Evolutionary conservation across 176 grass and related monocot genomes (phyloP).

Genomic region (Puya raimondii): DNA sequence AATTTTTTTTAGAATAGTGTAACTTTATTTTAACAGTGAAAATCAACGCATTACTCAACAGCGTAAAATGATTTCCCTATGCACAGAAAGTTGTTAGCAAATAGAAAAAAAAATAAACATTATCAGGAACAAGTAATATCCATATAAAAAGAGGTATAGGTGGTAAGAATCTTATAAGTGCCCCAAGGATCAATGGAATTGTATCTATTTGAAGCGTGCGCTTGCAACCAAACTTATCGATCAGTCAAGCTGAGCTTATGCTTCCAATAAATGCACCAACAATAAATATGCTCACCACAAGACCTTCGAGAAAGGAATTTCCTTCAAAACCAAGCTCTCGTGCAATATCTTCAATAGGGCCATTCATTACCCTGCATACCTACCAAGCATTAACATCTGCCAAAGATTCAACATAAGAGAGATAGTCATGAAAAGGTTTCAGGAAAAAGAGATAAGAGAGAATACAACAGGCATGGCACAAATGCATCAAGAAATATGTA

Average conservation of each 20-base stretch:
- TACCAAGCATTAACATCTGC: constrained; percentile 18
- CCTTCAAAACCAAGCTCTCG: constrained; percentile 86
- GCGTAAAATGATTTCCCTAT: too few relatives aligned
- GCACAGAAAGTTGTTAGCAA: too few relatives aligned
- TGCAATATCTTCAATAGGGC: constrained; percentile 92
- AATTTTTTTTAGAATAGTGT: too few relatives aligned
- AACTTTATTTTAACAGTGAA: too few relatives aligned
- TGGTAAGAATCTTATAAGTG: constrained; percentile 60
- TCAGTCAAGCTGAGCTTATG: constrained; percentile 51
- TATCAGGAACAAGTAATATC: too few relatives aligned
- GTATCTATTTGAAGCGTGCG: constrained; percentile 78
- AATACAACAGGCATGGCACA: background rate
- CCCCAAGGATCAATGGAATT: constrained; percentile 81
- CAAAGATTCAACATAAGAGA: background rate
- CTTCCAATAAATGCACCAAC: constrained; percentile 90
- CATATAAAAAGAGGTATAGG: background rate
- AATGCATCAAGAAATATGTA: too few relatives aligned
- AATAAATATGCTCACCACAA: constrained; percentile 98
- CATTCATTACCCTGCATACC: constrained; percentile 91
- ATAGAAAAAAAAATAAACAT: too few relatives aligned
- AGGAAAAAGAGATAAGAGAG: background rate
- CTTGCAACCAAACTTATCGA: constrained; percentile 89
- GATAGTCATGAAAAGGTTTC: background rate
- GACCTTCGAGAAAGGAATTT: constrained; percentile 85
- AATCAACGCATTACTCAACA: too few relatives aligned